These are phyloP conservation scores for Begonia masoniana DNA, from an alignment of 306 rosid species.

Conservation along the genomic window DNA sequence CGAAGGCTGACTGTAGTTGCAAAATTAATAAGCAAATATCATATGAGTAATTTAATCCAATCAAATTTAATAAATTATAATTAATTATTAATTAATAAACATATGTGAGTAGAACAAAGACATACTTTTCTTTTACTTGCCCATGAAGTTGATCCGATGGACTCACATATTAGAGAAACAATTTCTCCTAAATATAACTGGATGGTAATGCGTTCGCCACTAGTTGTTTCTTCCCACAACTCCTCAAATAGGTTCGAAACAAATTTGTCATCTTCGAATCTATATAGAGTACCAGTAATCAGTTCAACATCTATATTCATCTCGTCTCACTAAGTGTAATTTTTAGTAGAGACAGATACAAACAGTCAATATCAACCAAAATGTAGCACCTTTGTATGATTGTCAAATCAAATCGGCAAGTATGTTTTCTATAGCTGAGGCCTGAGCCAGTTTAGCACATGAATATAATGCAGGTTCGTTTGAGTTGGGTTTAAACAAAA, in stretches of 20 bases:
- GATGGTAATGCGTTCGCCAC: conserved; percentile 83
- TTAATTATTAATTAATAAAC: neutral
- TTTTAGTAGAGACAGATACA: too few species aligned
- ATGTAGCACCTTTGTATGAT: too few species aligned
- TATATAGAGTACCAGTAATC: conserved; percentile 14
- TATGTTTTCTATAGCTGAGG: too few species aligned
- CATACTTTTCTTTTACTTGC: conserved; percentile 68
- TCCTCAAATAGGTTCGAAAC: conserved; percentile 75
- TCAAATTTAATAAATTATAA: conserved; percentile 2
- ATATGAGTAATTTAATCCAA: conserved; percentile 11
- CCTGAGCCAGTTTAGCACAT: too few species aligned
- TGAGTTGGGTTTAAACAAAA: too few species aligned
- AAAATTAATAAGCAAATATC: neutral
- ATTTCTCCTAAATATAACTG: conserved; percentile 71
- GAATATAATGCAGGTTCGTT: too few species aligned
- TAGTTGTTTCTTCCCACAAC: conserved; percentile 93
- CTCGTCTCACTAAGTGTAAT: too few species aligned
- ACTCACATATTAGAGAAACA: conserved; percentile 61
- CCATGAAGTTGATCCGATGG: conserved; percentile 82
- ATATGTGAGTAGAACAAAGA: conserved; percentile 7
- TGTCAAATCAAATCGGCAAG: too few species aligned
- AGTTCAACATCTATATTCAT: neutral
- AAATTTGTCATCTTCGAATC: conserved; percentile 75
- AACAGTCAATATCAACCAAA: too few species aligned
- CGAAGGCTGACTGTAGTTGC: conserved; percentile 64